phyloP scores from a whole-genome alignment of 2,329 filamentous ascomycete species.

The Cladophialophora yegresii region DNA sequence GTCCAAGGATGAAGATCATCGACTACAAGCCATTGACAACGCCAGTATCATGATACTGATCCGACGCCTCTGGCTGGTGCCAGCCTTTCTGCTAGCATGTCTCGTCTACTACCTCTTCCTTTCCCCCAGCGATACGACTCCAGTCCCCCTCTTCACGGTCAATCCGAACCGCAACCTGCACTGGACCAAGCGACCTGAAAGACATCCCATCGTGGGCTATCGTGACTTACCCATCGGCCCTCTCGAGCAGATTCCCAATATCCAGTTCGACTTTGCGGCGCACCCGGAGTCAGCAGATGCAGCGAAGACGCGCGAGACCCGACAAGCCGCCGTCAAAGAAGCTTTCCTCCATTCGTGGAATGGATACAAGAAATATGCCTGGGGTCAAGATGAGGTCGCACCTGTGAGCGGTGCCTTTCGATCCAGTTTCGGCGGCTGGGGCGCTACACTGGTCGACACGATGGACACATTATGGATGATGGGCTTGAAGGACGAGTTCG shows the following conservation, averaged over 20 bases:
- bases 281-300: constrained; percentile 26
- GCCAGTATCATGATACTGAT: constrained; percentile 30
- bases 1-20: constrained; percentile 5
- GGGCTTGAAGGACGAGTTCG: constrained; percentile 66
- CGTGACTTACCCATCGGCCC: constrained; percentile 31
- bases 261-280: constrained; percentile 35
- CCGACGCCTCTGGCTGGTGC: constrained; percentile 33
- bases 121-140: constrained; percentile 17
- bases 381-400: constrained; percentile 64
- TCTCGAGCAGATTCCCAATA: constrained; percentile 31
- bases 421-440: constrained; percentile 67
- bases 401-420: constrained; percentile 57
- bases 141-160: constrained; percentile 1
- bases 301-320: constrained; percentile 30
- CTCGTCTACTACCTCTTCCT: constrained; percentile 33
- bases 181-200: constrained; percentile 32
- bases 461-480: constrained; percentile 75
- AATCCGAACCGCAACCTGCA: constrained; percentile 19
- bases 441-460: constrained; percentile 66
- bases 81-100: constrained; percentile 29
- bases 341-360: constrained; percentile 60
- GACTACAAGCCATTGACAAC: not conserved
- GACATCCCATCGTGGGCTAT: constrained; percentile 30
- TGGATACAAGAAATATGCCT: constrained; percentile 64
- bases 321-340: constrained; percentile 52